phyloP scores from a whole-genome alignment of 2,329 filamentous ascomycete species.

The Fusarium succisae region DNA sequence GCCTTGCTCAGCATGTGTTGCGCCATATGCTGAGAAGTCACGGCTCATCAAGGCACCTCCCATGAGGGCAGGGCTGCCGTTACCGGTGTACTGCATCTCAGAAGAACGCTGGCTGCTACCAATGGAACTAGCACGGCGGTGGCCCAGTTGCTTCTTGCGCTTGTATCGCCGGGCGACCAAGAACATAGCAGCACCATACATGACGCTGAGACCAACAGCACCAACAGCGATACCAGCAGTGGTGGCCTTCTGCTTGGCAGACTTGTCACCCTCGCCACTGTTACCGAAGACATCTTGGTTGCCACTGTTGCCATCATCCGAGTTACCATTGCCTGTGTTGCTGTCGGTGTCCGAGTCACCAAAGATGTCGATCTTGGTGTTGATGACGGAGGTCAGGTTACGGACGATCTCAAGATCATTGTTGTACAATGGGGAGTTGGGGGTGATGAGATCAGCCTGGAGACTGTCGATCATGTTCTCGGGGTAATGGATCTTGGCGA shows the following conservation, averaged over 20 bases:
- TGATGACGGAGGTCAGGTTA: constrained; percentile 82
- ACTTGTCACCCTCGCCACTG: constrained; percentile 58
- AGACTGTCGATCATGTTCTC: constrained; percentile 73
- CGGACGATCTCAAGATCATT: constrained; percentile 72
- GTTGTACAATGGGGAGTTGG: constrained; percentile 79
- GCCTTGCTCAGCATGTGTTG: constrained; percentile 45
- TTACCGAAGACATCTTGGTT: constrained; percentile 54
- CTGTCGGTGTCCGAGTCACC: constrained; percentile 53
- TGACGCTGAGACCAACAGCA: constrained; percentile 78
- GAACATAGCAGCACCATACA: constrained; percentile 96
- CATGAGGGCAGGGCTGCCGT: constrained; percentile 71
- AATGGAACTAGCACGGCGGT: constrained; percentile 81
- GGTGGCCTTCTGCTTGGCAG: constrained; percentile 68
- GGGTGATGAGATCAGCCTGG: constrained; percentile 73
- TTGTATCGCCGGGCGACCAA: constrained; percentile 90
- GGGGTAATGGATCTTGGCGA: constrained; percentile 76
- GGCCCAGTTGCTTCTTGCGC: constrained; percentile 79
- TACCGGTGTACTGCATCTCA: constrained; percentile 62
- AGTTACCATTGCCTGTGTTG: constrained; percentile 42
- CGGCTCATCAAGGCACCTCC: constrained; percentile 71
- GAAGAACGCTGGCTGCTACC: constrained; percentile 58
- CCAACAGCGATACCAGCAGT: constrained; percentile 78
- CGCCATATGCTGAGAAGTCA: constrained; percentile 65
- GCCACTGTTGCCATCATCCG: constrained; percentile 50
- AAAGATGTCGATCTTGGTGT: constrained; percentile 71